Evolutionary conservation across 257 asterid species (phyloP).

Genomic region (Asclepias syriaca): DNA sequence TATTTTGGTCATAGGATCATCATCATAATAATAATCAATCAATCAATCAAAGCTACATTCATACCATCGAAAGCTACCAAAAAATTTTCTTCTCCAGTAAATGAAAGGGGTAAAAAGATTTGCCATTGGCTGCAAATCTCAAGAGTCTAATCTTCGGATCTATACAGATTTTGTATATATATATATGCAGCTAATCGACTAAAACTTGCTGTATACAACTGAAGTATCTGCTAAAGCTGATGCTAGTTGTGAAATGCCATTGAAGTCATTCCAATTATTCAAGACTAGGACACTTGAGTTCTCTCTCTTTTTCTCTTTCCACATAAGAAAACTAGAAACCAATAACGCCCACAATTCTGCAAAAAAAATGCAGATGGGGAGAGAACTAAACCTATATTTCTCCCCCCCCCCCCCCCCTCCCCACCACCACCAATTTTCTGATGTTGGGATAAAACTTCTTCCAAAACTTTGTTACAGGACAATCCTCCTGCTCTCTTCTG

Average conservation of each 20-base stretch:
- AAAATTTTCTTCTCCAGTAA: not conserved
- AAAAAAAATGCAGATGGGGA: conserved; percentile 2
- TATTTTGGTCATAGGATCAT: not conserved
- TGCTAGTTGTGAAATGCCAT: not conserved
- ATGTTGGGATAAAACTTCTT: conserved; percentile 20
- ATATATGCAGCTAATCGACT: conserved; percentile 18
- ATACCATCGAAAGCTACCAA: conserved; percentile 3
- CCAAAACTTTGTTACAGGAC: conserved; percentile 23
- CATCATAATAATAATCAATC: not conserved
- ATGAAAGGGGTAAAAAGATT: not conserved
- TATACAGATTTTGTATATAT: conserved; percentile 25
- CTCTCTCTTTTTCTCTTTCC: conserved; percentile 1
- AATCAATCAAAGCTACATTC: not conserved
- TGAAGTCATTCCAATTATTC: not conserved
- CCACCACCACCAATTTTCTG: not conserved
- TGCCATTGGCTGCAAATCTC: not conserved
- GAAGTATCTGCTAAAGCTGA: conserved; percentile 16
- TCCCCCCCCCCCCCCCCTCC: too few relatives aligned
- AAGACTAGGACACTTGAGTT: not conserved
- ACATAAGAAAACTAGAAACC: not conserved
- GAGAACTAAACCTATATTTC: conserved; percentile 10
- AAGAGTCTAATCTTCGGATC: conserved; percentile 19
- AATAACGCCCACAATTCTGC: conserved; percentile 12
- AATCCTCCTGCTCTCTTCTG: conserved; percentile 25
- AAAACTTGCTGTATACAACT: conserved; percentile 24